Base-by-base conservation (phyloP, 495 filamentous ascomycete species). In the Annulohypoxylon bovei region DNA sequence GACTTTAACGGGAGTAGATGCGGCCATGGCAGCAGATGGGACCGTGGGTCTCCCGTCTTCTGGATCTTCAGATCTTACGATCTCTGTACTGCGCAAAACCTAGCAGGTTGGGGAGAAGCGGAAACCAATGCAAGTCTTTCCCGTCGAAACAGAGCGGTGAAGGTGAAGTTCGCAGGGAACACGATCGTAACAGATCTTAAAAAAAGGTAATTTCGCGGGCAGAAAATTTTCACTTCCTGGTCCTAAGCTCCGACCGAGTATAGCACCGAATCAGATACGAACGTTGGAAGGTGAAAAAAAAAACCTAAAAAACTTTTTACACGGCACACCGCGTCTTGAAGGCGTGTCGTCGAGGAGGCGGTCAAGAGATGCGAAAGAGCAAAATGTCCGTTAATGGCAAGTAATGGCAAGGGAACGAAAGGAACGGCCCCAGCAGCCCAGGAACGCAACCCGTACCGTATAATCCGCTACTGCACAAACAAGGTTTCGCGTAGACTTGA, bases 1-100 rank as follows among this genome's bases (percentile, higher is more conserved):
- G 5, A 84, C 81, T 56, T 80, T 81, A 62, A 76, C 56, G 32
- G 76, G 55, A 20, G 67, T 30, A 57, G 73, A 73, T 44, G 69
- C 63, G 25, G 78, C 64, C 75, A 78, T 77, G 64, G 44, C 59
- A 54, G 42, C 49, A 53, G 63, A 30, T 62, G 33, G 65, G 16
- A 49, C 49, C 47, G 58, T 68, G 53, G 63, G 40, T 69, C 62
- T 65, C 61, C 65, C 55, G 61, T 73, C 40, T 14, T 66, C 27
- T 30, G 50, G 65, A 70, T 73, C 62, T 69, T 54, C 35, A 57
- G 57, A 65, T 65, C 54, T 66, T 35, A 32, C 30, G 50, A 54
- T 54, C 50, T 35, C 46, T 65, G 47, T 47, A 16, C 22, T 50
- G 46, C 25, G 46, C 25, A 67, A 62, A 65, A 66, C 55, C 60